Evolutionary conservation across 2,329 filamentous ascomycete genomes (phyloP).

Genomic region (Chlorencoelia australis): DNA sequence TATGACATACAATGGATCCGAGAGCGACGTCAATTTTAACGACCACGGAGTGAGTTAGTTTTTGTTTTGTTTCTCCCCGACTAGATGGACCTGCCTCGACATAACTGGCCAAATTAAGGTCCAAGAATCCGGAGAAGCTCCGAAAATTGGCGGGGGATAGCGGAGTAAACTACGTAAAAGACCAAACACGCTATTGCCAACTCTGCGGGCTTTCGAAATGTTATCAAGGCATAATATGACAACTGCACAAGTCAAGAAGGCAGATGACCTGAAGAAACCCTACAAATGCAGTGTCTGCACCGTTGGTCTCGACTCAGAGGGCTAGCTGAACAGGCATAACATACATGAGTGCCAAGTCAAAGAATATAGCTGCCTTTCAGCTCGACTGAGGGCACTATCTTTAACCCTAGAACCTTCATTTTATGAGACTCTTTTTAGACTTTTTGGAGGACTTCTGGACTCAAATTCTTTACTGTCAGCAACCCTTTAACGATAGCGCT

Average conservation of each 20-base stretch:
- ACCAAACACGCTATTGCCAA: no score
- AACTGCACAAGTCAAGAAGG: no score
- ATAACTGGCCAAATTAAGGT: not conserved
- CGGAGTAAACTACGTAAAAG: not conserved
- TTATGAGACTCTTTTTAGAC: no score
- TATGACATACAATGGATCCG: conserved; percentile 84
- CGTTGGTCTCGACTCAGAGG: no score
- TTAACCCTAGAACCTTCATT: not conserved
- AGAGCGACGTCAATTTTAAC: conserved; percentile 73
- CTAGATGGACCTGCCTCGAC: not conserved
- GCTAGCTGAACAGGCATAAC: no score
- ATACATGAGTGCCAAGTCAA: no score
- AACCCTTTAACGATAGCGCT: not conserved
- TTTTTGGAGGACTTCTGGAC: not conserved
- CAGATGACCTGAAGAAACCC: no score
- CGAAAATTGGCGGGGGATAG: not conserved
- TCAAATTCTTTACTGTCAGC: not conserved
- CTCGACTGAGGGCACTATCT: conserved; percentile 4
- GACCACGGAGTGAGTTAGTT: conserved; percentile 87
- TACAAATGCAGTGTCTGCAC: no score
- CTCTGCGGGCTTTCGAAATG: no score
- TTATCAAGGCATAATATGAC: no score
- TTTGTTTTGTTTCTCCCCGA: conserved; percentile 29
- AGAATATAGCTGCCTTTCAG: no score
- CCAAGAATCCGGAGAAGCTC: not conserved